These are phyloP conservation scores for Hebeloma cylindrosporum DNA, from an alignment of 768 basidiomycete species.

Conservation along the genomic window DNA sequence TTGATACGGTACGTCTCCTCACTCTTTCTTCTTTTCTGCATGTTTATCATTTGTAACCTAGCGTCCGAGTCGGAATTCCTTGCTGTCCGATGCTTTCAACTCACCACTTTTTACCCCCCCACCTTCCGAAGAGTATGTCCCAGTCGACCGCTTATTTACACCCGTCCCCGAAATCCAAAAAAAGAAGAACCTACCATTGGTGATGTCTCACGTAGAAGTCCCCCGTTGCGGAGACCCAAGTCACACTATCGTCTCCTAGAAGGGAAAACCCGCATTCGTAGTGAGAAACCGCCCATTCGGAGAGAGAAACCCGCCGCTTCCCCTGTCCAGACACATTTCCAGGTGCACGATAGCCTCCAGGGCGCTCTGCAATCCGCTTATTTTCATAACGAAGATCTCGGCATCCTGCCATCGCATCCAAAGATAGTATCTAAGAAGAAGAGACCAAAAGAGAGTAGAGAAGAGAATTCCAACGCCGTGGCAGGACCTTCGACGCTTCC, in stretches of 20 bases:
- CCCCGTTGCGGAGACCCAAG: constrained; percentile 20
- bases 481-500: background rate
- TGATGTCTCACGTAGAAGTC: constrained; percentile 25
- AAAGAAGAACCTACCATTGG: background rate
- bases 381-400: constrained; percentile 15
- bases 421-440: background rate
- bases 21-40: background rate
- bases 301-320: background rate
- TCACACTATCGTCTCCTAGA: constrained; percentile 14
- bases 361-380: constrained; percentile 17
- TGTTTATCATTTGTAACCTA: background rate
- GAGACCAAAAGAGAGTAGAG: background rate
- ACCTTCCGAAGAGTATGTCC: constrained; percentile 9
- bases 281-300: background rate
- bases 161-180: constrained; percentile 7
- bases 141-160: constrained; percentile 18
- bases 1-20: background rate
- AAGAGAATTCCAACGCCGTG: background rate
- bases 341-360: background rate
- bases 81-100: background rate
- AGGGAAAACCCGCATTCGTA: constrained; percentile 4
- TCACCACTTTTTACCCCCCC: constrained; percentile 21
- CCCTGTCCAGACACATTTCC: background rate
- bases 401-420: constrained; percentile 2
- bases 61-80: background rate